Evolutionary conservation across 345 rosid species (phyloP), one percentile per base, ranked within the genome.

Genomic region (Aurinia saxatilis): DNA sequence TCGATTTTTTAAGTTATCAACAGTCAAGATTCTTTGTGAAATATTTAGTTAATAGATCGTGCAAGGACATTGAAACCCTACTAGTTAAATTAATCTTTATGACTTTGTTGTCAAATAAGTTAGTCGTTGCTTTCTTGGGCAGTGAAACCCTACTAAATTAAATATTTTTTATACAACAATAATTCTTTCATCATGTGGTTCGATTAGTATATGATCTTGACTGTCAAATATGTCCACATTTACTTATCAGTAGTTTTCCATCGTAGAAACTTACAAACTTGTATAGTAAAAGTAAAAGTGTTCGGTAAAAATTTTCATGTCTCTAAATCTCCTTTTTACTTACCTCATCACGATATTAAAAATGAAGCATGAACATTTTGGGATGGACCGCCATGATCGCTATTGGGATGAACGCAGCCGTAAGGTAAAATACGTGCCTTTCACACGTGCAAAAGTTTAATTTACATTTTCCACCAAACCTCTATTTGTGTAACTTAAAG

Each of bases 341-440:
- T 2, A 7, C 5, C 15, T 34, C 33, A 10, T 12, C 30, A 51
- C 15, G 3, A 27, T n/a, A 41, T 25, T 6, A 42, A 50, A 42
- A 50, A 14, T 53, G 74, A 64, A 81, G 85, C 66, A 76, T 76
- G 77, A 81, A 91, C 73, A 80, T 91, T n/a, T 25, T 91, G 75
- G 96, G 95, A 8, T 91, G 98, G 98, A 60, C 91, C 0, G 29
- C 84, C n/a, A 91, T 91, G 96, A 72, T 80, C 17, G 79, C 92
- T 4, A 1, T 85, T 6, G 98, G 98, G 55, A 84, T 85, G 79
- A 87, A 90, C 73, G 81, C 93, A 34, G 93, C 97, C 14, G 79
- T 84, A 47, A 88, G 96, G 96, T 85, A 50, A 55, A 46, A 45
- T 17, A 50, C 37, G 12, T 52, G 42, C 44, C 29, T n/a, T n/a